Conservation (phyloP, 2,329 filamentous ascomycete genomes). For the Fusarium tricinctum region DNA sequence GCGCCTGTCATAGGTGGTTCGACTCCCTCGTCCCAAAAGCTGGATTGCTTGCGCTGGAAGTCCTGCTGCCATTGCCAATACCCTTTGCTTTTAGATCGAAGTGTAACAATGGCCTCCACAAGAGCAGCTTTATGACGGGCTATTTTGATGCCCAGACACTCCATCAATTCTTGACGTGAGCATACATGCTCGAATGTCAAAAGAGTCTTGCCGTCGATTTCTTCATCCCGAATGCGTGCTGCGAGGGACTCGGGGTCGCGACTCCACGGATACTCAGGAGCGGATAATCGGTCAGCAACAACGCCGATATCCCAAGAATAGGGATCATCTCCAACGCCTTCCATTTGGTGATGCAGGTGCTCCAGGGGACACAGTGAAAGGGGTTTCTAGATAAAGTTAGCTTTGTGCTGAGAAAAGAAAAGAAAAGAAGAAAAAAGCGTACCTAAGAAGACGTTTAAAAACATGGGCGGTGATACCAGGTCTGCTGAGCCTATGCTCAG, state of each 20-base stretch:
- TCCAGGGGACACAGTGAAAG: conserved; percentile 9
- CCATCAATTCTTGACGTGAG: conserved; percentile 63
- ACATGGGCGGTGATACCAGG: conserved; percentile 27
- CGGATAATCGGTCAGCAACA: conserved; percentile 76
- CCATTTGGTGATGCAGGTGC: conserved; percentile 46
- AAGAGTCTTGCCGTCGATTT: conserved; percentile 75
- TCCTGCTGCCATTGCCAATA: conserved; percentile 58
- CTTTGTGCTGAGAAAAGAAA: neutral
- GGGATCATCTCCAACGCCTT: conserved; percentile 68
- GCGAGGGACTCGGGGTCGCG: conserved; percentile 66
- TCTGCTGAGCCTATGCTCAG: conserved; percentile 37
- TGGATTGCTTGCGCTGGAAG: conserved; percentile 39
- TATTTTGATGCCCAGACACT: conserved; percentile 69
- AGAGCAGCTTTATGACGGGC: conserved; percentile 72
- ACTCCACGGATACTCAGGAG: conserved; percentile 64
- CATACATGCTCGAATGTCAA: conserved; percentile 69
- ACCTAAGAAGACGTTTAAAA: conserved; percentile 16
- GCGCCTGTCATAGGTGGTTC: neutral
- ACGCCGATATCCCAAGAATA: conserved; percentile 78
- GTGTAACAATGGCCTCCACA: conserved; percentile 67
- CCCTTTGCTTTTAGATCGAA: conserved; percentile 66
- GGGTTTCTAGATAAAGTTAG: conserved; percentile 16
- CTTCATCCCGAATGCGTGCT: conserved; percentile 68
- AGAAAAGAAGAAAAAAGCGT: neutral
- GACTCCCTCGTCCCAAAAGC: conserved; percentile 27